Conservation (phyloP, 2,329 filamentous ascomycete genomes). For the Ambrosiella beaveri region DNA sequence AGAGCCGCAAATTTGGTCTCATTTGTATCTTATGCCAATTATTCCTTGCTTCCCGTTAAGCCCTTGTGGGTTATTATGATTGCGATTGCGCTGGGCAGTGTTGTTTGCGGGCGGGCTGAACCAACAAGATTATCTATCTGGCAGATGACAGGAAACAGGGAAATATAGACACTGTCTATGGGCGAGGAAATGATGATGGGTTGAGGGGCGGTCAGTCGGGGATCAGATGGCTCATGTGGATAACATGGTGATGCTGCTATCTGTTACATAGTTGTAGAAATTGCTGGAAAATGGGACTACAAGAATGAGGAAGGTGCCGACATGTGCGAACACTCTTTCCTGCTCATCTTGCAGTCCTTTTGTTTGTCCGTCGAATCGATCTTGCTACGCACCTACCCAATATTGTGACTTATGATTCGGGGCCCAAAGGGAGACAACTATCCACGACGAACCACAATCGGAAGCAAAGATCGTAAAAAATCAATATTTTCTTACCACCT, state of each 20-base stretch:
- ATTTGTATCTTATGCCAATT: neutral
- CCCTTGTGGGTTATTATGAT: neutral
- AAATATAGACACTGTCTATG: neutral
- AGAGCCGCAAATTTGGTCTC: neutral
- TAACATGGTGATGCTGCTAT: neutral
- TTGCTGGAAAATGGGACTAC: neutral
- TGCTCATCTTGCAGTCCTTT: neutral
- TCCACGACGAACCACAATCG: neutral
- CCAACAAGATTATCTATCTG: neutral
- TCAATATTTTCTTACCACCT: neutral
- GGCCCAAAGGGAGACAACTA: neutral
- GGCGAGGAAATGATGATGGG: neutral
- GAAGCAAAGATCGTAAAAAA: neutral
- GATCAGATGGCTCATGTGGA: neutral
- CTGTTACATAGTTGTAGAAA: too few relatives aligned
- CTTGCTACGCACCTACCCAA: neutral
- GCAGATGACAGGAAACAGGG: neutral
- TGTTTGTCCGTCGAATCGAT: neutral
- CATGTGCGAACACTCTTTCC: neutral
- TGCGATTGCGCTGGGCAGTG: slow-evolving; percentile 2
- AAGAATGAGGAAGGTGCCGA: neutral
- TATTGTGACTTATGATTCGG: neutral
- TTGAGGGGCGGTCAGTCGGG: neutral
- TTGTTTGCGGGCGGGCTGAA: neutral
- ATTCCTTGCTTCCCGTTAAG: neutral